These are phyloP conservation scores for Fomitopsis pulvina DNA, from an alignment of 768 basidiomycete species.

Conservation along the genomic window DNA sequence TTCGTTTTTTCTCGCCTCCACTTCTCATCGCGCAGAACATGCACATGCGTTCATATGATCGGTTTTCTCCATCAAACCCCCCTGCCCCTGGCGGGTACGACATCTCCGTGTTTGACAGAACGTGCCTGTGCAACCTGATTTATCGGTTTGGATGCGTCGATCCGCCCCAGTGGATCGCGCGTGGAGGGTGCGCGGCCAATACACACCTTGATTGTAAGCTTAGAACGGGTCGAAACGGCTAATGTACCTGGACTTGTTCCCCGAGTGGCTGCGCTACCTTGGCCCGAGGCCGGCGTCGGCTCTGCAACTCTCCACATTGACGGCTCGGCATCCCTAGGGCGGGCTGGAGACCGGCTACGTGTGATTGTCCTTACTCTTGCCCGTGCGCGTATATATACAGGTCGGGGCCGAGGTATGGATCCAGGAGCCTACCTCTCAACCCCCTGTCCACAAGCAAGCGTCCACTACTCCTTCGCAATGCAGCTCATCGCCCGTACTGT, in stretches of 20 bases:
- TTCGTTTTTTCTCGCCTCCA: background rate
- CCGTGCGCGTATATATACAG: background rate
- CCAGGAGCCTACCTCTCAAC: background rate
- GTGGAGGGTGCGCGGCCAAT: too few relatives aligned
- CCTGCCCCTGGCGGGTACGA: background rate
- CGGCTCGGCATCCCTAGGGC: background rate
- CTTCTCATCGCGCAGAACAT: background rate
- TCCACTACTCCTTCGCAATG: conserved; percentile 11
- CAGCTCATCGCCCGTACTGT: conserved; percentile 4
- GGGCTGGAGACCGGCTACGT: background rate
- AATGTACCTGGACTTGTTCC: too few relatives aligned
- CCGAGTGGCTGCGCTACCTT: background rate
- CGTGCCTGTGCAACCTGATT: background rate
- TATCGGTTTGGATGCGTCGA: too few relatives aligned
- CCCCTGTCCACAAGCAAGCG: too few relatives aligned
- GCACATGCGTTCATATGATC: background rate
- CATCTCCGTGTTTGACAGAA: background rate
- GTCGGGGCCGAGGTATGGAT: background rate
- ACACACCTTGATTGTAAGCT: too few relatives aligned
- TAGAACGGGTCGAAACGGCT: too few relatives aligned
- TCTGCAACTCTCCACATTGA: background rate
- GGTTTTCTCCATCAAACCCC: background rate
- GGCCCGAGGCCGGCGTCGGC: background rate
- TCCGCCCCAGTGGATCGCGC: too few relatives aligned
- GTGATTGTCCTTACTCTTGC: background rate